Base-by-base conservation (phyloP, 176 grass and related monocot species). In the Elymus sibiricus region DNA sequence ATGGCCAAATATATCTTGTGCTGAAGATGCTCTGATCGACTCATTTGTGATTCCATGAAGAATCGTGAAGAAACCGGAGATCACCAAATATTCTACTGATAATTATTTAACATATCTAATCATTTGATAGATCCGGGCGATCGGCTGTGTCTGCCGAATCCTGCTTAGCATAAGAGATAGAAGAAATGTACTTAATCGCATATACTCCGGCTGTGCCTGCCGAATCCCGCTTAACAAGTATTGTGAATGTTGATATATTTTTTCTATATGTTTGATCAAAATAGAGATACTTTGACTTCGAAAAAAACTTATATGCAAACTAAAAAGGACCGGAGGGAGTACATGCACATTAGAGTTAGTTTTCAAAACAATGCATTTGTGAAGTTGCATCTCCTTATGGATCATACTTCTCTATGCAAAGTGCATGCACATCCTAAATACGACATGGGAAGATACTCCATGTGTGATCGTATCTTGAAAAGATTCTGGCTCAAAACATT, bases 401-500 rank as follows among this genome's bases (percentile, higher is more conserved):
- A 21, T 21, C 16, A 24, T 7, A 9, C 3, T 29, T 74, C 1
- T 51, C 43, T 9, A 31, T 76, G 31, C 34, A 24, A n/a, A 39
- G 55, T 38, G 25, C 32, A 21, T 44, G 24, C 77, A 79, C 60
- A 26, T 42, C 37, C 37, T 64, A 27, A 64, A 28, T 44, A 44
- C 27, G 38, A 64, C 77, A 21, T 11, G n/a, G 38, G 24, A 29
- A 11, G 59, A 64, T 43, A 44, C 56, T 39, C 35, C 24, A 64
- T 79, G 77, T 79, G 56, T 43, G 2, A 22, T 26, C 38, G 10
- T 65, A 84, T 79, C 81, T 84, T 38, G 5, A 22, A 74, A 79
- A 89, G 81, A 79, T 89, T 44, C 38, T 55, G 31, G 22, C 42
- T 64, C 55, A 51, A 60, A 64, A 49, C 74, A 84, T 29, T 71